Percentiles rank a stretch among this genome's conserved stretches.
Evolutionary conservation across 148 eudicot genomes (phyloP).

Genomic region (Camellia lanceoleosa): DNA sequence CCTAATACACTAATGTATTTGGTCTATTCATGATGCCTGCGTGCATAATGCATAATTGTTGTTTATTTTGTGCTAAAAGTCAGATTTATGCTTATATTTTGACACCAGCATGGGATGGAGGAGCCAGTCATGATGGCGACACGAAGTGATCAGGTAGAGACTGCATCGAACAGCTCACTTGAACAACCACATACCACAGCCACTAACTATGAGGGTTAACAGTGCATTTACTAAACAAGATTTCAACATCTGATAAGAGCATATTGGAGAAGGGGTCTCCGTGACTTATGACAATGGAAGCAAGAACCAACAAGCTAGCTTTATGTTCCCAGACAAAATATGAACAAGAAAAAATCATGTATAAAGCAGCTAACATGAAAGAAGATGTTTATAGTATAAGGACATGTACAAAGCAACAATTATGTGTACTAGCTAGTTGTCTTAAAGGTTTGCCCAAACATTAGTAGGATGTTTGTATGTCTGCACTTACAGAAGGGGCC

Average conservation of each 20-base stretch:
- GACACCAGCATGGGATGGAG: conserved; percentile 14
- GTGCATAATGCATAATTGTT: background rate
- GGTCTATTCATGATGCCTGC: background rate
- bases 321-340: no score
- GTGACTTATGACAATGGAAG: background rate
- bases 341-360: no score
- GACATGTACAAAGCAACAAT: background rate
- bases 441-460: no score
- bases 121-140: background rate
- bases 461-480: no score
- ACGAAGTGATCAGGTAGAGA: background rate
- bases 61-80: background rate
- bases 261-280: background rate
- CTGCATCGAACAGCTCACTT: background rate
- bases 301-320: background rate
- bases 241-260: background rate
- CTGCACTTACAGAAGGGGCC: no score
- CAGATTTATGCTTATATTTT: background rate
- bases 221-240: background rate
- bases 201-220: background rate
- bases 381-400: background rate
- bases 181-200: background rate
- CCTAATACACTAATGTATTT: no score
- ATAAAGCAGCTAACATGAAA: background rate
- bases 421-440: background rate